Evolutionary conservation across 176 grass and related monocot species (phyloP).

Genomic region (Hordeum vulgare): DNA sequence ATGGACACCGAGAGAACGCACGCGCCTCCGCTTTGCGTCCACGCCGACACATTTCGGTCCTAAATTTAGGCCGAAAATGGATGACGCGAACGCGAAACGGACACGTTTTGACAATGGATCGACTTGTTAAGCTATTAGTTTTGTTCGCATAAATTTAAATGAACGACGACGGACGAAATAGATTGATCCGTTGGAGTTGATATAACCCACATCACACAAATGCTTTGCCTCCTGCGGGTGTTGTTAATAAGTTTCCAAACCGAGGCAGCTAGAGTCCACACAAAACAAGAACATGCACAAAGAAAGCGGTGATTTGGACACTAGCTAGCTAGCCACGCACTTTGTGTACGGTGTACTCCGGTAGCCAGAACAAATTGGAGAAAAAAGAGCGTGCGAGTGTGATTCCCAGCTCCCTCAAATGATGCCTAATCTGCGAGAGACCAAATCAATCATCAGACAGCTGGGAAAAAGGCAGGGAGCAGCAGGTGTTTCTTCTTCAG

Average conservation of each 20-base stretch:
- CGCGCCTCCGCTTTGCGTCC: too few relatives aligned
- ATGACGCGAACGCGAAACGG: too few relatives aligned
- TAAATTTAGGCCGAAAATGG: too few relatives aligned
- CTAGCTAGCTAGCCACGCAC: not conserved
- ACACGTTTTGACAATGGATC: too few relatives aligned
- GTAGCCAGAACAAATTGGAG: not conserved
- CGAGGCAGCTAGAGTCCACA: not conserved
- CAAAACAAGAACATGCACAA: not conserved
- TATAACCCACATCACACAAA: too few relatives aligned
- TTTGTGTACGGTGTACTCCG: not conserved
- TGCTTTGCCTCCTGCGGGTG: too few relatives aligned
- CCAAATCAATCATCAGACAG: not conserved
- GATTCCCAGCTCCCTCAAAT: not conserved
- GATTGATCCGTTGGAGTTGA: too few relatives aligned
- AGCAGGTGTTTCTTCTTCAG: not conserved
- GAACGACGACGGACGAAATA: too few relatives aligned
- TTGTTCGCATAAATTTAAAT: too few relatives aligned
- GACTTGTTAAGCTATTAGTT: too few relatives aligned
- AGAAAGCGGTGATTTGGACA: slow-evolving; percentile 25
- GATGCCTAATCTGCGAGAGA: not conserved
- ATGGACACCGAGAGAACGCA: too few relatives aligned
- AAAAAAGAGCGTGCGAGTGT: not conserved
- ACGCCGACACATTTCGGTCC: too few relatives aligned
- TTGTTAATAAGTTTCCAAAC: not conserved
- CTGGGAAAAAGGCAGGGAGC: not conserved